phyloP scores from a whole-genome alignment of 2,329 filamentous ascomycete genomes.

The Arachnomyces sp. region DNA sequence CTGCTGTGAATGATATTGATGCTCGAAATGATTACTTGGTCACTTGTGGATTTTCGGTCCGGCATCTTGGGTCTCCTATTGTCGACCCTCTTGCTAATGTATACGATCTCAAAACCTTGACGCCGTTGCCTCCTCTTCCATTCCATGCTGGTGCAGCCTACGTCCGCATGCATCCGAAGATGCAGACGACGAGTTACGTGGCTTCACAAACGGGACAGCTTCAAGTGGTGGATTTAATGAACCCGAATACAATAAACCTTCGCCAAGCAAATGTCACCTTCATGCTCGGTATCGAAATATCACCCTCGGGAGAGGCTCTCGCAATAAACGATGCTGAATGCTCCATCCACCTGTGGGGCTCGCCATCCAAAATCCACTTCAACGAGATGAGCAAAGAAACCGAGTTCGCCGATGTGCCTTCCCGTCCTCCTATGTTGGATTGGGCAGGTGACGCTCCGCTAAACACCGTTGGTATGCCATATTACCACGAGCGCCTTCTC shows the following conservation, averaged over 20 bases:
- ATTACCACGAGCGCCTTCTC: conserved; percentile 78
- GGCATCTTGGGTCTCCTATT: conserved; percentile 71
- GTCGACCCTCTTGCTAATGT: conserved; percentile 91
- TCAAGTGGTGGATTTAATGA: conserved; percentile 92
- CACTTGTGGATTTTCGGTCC: conserved; percentile 85
- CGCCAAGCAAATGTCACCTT: conserved; percentile 74
- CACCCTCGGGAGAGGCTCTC: conserved; percentile 78
- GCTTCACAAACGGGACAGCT: conserved; percentile 88
- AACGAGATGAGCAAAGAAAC: conserved; percentile 71
- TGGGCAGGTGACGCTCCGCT: conserved; percentile 71
- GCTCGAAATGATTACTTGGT: conserved; percentile 90
- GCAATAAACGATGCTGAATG: conserved; percentile 73
- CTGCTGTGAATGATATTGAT: conserved; percentile 93
- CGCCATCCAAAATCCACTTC: conserved; percentile 76
- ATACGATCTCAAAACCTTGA: conserved; percentile 87
- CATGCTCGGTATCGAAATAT: conserved; percentile 74
- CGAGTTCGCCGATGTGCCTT: conserved; percentile 64
- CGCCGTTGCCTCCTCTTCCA: conserved; percentile 80
- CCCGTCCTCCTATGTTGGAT: conserved; percentile 57
- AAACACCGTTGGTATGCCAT: conserved; percentile 82
- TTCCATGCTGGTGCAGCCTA: conserved; percentile 89
- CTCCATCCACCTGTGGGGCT: conserved; percentile 80
- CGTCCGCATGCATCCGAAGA: conserved; percentile 91
- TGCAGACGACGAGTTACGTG: conserved; percentile 91
- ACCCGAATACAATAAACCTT: conserved; percentile 78